phyloP scores from a whole-genome alignment of 2,329 filamentous ascomycete genomes.

The Calonectria multiphialidica region DNA sequence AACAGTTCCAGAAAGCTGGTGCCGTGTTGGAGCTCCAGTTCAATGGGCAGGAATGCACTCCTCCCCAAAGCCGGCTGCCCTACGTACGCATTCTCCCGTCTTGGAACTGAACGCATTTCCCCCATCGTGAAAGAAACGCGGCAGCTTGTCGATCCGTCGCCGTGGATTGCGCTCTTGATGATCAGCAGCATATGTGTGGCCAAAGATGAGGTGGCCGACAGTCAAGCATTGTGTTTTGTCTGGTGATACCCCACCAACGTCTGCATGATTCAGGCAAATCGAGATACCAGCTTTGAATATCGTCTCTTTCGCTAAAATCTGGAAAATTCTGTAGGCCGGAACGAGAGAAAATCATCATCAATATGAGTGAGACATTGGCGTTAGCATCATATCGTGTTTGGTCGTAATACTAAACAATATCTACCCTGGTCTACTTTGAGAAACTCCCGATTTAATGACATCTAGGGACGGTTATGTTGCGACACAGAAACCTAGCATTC shows the following conservation, averaged over 20 bases:
- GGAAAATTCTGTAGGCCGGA: background rate
- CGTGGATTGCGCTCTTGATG: background rate
- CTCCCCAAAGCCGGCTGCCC: background rate
- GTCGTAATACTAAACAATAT: slow-evolving; percentile 4
- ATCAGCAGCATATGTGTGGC: background rate
- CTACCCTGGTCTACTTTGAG: background rate
- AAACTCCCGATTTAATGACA: background rate
- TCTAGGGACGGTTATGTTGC: background rate
- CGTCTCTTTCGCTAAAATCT: background rate
- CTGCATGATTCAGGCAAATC: background rate
- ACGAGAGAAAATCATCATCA: slow-evolving; percentile 6
- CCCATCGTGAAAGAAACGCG: background rate
- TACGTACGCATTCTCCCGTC: background rate
- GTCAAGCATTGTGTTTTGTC: background rate
- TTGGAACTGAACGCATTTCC: background rate
- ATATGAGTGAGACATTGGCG: slow-evolving; percentile 13
- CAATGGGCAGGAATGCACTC: background rate
- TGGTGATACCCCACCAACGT: slow-evolving; percentile 4
- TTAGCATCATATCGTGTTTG: slow-evolving; percentile 1
- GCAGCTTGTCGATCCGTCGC: background rate
- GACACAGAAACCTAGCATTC: background rate
- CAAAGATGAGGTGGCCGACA: background rate
- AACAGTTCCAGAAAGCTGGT: background rate
- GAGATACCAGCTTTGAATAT: background rate
- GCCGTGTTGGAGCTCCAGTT: background rate